phyloP scores from a whole-genome alignment of 2,329 filamentous ascomycete genomes.

The Calonectria henricotiae region DNA sequence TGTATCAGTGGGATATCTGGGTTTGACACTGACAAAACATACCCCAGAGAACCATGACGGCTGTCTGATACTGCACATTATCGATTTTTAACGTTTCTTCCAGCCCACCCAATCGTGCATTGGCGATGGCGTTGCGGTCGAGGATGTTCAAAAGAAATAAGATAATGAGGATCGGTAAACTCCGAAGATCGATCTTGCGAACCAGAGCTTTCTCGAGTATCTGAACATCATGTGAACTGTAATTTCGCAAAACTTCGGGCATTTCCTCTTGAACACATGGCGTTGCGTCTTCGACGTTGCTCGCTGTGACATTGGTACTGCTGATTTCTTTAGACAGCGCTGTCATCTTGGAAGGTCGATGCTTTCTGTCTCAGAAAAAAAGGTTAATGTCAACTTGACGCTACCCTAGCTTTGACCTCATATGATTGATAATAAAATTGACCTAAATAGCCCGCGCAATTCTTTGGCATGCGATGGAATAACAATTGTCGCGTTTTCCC shows the following conservation, averaged over 20 bases:
- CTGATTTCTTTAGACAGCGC: background rate
- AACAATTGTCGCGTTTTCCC: no score
- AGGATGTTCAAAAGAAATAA: conserved; percentile 7
- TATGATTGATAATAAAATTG: no score
- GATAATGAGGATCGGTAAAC: background rate
- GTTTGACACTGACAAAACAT: background rate
- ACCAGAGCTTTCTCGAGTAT: background rate
- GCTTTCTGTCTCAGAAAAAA: no score
- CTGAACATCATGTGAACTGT: background rate
- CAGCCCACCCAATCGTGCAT: conserved; percentile 1
- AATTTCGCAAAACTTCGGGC: background rate
- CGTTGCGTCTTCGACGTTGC: background rate
- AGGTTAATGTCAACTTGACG: no score
- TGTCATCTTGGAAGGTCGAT: background rate
- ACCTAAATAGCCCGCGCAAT: no score
- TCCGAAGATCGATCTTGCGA: conserved; percentile 2
- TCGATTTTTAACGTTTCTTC: background rate
- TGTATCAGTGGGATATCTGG: background rate
- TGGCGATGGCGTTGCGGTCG: conserved; percentile 13
- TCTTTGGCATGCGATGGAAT: no score
- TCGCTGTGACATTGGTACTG: background rate
- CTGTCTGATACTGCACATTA: conserved; percentile 8
- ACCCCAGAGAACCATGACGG: conserved; percentile 18
- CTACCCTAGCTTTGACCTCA: no score
- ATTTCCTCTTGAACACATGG: background rate